Conservation (phyloP, 1,284 basidiomycete genomes). For the Tilletia indica region DNA sequence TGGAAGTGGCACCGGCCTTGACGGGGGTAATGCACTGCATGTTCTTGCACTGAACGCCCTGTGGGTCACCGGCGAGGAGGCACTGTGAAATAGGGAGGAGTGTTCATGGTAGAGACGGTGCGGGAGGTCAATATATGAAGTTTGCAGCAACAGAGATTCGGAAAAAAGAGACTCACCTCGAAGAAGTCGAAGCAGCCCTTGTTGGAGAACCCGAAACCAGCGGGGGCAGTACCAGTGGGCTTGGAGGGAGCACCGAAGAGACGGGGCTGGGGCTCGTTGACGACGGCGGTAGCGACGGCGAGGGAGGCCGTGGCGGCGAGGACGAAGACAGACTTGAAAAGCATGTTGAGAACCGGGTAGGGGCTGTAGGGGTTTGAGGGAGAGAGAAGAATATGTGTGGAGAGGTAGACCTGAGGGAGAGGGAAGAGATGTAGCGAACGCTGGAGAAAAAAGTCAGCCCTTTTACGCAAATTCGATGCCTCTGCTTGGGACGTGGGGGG, state of each 20-base stretch:
- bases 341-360: background rate
- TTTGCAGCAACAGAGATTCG: too few species aligned
- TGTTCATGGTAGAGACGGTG: too few species aligned
- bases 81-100: too few species aligned
- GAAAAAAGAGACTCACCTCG: slow-evolving; percentile 1
- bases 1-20: background rate
- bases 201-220: slow-evolving; percentile 10
- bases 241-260: slow-evolving; percentile 15
- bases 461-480: too few species aligned
- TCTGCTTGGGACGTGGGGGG: too few species aligned
- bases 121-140: too few species aligned
- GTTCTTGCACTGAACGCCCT: background rate
- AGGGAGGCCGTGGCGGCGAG: slow-evolving; percentile 11
- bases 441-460: too few species aligned
- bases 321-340: slow-evolving; percentile 3
- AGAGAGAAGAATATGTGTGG: too few species aligned
- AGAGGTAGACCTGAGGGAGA: too few species aligned
- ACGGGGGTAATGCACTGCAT: slow-evolving; percentile 7
- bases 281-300: background rate
- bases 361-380: background rate
- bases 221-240: slow-evolving; percentile 7
- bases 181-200: slow-evolving; percentile 17
- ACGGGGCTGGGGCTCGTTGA: slow-evolving; percentile 3
- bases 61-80: slow-evolving; percentile 13
- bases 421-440: too few species aligned